A percentile compares a stretch with the other conserved stretches of the same genome.
phyloP scores from a whole-genome alignment of 2,329 filamentous ascomycete species.

The Penicillium sp. region DNA sequence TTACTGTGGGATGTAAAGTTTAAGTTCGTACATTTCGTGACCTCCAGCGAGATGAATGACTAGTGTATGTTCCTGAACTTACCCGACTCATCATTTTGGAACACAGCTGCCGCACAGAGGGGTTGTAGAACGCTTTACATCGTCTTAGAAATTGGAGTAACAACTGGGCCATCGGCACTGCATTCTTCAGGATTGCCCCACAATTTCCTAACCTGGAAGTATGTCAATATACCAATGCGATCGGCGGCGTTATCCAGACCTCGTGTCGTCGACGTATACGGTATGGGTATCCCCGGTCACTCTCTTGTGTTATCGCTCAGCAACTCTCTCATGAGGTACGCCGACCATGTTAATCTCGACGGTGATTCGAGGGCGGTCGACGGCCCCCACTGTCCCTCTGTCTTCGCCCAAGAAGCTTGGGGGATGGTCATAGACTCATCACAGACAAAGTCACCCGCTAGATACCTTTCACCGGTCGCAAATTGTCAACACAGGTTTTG shows the following conservation, averaged over 20 bases:
- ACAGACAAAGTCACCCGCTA: not conserved
- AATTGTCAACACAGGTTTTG: not conserved
- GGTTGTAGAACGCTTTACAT: no score
- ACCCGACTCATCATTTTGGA: no score
- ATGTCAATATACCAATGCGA: not conserved
- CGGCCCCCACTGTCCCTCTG: not conserved
- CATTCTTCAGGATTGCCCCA: not conserved
- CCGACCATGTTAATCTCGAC: not conserved
- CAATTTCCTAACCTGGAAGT: not conserved
- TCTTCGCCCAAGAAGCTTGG: not conserved
- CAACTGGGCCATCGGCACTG: not conserved
- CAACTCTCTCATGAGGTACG: not conserved
- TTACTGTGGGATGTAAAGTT: no score
- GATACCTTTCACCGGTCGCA: not conserved
- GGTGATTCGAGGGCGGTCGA: not conserved
- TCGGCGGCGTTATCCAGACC: not conserved
- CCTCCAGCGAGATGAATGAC: no score
- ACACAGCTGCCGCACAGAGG: no score
- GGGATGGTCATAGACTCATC: not conserved
- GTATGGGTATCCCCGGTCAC: not conserved
- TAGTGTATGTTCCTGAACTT: no score
- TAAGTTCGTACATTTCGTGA: no score
- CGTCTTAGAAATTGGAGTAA: no score
- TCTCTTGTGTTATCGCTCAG: not conserved
- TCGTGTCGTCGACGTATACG: not conserved